Conservation (phyloP, 805 yeast genomes). For the Sugiyamaella mastotermitis region DNA sequence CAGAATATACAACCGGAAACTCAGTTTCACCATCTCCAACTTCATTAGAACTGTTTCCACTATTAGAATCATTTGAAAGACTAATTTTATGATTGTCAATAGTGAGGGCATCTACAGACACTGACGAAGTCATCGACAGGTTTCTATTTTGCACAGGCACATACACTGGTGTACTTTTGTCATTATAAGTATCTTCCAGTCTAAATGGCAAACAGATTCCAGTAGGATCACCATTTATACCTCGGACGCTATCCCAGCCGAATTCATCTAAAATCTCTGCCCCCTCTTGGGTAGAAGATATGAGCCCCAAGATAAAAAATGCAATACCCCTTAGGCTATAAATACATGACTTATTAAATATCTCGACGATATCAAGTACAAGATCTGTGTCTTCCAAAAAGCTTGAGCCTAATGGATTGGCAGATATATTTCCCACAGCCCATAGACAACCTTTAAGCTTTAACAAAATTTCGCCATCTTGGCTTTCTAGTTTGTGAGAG, state of each 20-base stretch:
- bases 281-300: slow-evolving; percentile 71
- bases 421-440: slow-evolving; percentile 81
- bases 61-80: background rate
- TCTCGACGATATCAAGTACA: slow-evolving; percentile 46
- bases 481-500: slow-evolving; percentile 19
- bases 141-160: background rate
- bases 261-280: slow-evolving; percentile 76
- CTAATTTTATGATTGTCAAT: background rate
- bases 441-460: slow-evolving; percentile 72
- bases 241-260: slow-evolving; percentile 59
- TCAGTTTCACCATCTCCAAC: slow-evolving; percentile 14
- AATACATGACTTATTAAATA: slow-evolving; percentile 42
- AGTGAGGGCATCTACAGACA: background rate
- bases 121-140: background rate
- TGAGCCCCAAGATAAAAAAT: slow-evolving; percentile 68
- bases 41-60: background rate
- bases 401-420: slow-evolving; percentile 61
- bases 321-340: slow-evolving; percentile 72
- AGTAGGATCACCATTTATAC: slow-evolving; percentile 35
- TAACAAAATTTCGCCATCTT: slow-evolving; percentile 33
- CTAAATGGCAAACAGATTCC: slow-evolving; percentile 39
- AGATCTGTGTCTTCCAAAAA: slow-evolving; percentile 49
- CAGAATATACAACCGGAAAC: slow-evolving; percentile 18
- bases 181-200: slow-evolving; percentile 17
- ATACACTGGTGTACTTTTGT: background rate